Evolutionary conservation across 306 rosid species (phyloP).

Genomic region (Psophocarpus tetragonolobus): DNA sequence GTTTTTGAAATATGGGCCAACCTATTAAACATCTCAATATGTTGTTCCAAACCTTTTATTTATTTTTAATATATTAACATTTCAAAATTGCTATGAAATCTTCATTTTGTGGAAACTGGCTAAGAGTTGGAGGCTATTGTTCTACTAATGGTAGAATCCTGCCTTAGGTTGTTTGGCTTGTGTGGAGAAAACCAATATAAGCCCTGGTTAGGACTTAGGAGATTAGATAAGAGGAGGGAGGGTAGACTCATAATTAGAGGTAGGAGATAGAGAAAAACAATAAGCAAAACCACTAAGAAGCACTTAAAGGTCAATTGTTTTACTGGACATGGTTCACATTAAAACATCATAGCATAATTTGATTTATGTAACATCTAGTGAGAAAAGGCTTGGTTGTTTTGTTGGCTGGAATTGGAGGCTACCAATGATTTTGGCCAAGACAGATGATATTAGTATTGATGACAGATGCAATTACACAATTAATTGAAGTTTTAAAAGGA

Average conservation of each 20-base stretch:
- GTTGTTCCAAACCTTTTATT: not conserved
- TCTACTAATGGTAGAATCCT: not conserved
- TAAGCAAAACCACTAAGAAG: not conserved
- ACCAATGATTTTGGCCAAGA: not conserved
- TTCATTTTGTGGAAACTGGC: not conserved
- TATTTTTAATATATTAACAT: not conserved
- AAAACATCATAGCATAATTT: not conserved
- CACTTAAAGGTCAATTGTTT: not conserved
- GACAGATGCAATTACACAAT: conserved; percentile 2
- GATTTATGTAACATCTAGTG: not conserved
- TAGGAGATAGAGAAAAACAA: not conserved
- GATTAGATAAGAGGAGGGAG: not conserved
- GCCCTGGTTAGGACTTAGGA: not conserved
- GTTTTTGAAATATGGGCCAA: not conserved
- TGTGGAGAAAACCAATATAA: not conserved
- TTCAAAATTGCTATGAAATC: not conserved
- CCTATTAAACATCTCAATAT: not conserved
- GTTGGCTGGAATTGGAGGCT: not conserved
- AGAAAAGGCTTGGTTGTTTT: not conserved
- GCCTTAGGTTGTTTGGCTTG: not conserved
- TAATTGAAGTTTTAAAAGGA: not conserved
- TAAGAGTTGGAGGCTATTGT: not conserved
- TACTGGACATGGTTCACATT: not conserved
- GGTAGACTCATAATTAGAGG: not conserved
- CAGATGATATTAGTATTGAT: not conserved